Evolutionary conservation across 2,329 filamentous ascomycete species (phyloP).

Genomic region (Alternaria tenuissima): DNA sequence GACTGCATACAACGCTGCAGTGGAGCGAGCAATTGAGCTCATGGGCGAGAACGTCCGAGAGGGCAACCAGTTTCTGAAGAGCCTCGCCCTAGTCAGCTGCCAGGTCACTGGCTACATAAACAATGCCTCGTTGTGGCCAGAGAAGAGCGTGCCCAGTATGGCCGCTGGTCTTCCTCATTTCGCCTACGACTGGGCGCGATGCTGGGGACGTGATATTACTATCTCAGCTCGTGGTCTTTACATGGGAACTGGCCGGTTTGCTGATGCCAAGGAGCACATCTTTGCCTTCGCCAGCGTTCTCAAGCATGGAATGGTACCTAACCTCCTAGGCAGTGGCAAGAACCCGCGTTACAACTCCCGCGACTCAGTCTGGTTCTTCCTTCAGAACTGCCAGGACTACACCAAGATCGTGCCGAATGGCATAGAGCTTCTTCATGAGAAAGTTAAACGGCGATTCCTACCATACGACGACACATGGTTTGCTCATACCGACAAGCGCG

Average conservation of each 20-base stretch:
- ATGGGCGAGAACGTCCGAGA: conserved; percentile 79
- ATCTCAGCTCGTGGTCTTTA: conserved; percentile 94
- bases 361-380: conserved; percentile 97
- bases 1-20: conserved; percentile 85
- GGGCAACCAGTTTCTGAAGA: conserved; percentile 89
- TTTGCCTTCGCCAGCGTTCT: conserved; percentile 92
- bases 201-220: conserved; percentile 97
- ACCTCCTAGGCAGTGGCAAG: conserved; percentile 85
- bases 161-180: conserved; percentile 96
- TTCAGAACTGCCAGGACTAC: conserved; percentile 96
- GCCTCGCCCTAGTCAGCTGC: conserved; percentile 86
- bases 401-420: conserved; percentile 82
- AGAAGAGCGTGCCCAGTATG: conserved; percentile 82
- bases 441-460: conserved; percentile 83
- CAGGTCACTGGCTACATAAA: conserved; percentile 90
- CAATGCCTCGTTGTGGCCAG: conserved; percentile 89
- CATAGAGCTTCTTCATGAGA: conserved; percentile 74
- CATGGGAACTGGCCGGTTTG: conserved; percentile 86
- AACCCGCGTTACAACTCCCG: conserved; percentile 92
- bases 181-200: conserved; percentile 89
- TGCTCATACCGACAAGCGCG: conserved; percentile 77
- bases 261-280: conserved; percentile 92
- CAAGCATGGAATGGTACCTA: conserved; percentile 98
- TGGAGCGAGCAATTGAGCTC: conserved; percentile 77
- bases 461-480: conserved; percentile 98